Percentiles rank a stretch among this genome's conserved stretches.
Conservation (phyloP, 352 stramenopile species). For the Pythium chondricola region DNA sequence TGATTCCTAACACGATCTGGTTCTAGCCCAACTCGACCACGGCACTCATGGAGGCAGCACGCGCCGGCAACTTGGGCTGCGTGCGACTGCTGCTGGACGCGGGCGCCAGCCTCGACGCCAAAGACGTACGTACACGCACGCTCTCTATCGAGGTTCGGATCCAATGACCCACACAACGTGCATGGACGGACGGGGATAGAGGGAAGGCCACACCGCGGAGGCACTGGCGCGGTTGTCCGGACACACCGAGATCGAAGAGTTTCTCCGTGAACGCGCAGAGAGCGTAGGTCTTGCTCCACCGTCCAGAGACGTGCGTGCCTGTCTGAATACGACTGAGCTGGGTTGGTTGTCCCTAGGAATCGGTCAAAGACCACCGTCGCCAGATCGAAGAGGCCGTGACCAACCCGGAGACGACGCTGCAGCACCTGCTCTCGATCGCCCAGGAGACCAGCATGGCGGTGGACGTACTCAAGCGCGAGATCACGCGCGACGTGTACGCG, state of each 20-base stretch:
- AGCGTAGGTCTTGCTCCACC: constrained; percentile 38
- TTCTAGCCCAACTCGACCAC: constrained; percentile 77
- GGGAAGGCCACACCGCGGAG: constrained; percentile 74
- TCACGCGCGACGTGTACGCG: constrained; percentile 68
- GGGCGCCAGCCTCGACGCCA: constrained; percentile 56
- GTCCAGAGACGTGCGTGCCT: too few species aligned
- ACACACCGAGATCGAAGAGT: constrained; percentile 71
- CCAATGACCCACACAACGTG: neutral
- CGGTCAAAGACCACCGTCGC: constrained; percentile 75
- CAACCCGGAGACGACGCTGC: constrained; percentile 45
- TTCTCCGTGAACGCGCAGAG: constrained; percentile 70
- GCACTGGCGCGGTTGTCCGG: constrained; percentile 48
- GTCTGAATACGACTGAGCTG: too few species aligned
- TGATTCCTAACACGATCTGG: too few species aligned
- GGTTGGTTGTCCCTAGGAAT: constrained; percentile 43
- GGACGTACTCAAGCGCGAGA: constrained; percentile 72
- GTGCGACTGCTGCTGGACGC: constrained; percentile 65
- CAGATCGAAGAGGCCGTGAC: constrained; percentile 80
- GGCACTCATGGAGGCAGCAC: constrained; percentile 83
- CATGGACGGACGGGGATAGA: constrained; percentile 18
- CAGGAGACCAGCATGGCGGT: constrained; percentile 60
- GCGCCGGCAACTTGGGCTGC: constrained; percentile 68
- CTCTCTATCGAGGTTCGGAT: neutral
- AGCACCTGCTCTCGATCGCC: constrained; percentile 59
- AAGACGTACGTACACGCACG: constrained; percentile 49